Percentiles rank a stretch among this genome's conserved stretches.
Evolutionary conservation across 768 basidiomycete species (phyloP).

Genomic region (Lyophyllum decastes): DNA sequence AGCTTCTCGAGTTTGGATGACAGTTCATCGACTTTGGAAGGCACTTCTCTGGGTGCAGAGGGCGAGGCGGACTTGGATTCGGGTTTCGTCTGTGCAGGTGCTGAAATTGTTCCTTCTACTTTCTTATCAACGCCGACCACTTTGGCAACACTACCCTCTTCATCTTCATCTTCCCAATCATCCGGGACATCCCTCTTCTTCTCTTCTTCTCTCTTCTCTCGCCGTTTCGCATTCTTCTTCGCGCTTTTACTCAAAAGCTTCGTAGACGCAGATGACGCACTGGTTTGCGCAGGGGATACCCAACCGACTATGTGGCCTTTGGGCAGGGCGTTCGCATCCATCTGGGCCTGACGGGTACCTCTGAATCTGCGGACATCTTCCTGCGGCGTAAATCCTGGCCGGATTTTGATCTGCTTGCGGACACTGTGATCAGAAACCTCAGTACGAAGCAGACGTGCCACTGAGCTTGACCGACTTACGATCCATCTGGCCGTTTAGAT

Average conservation of each 20-base stretch:
- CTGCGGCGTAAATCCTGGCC: slow-evolving; percentile 93
- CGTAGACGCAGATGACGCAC: slow-evolving; percentile 32
- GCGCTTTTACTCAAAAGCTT: slow-evolving; percentile 75
- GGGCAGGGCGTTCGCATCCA: slow-evolving; percentile 63
- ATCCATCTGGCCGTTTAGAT: slow-evolving; percentile 80
- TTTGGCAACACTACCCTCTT: slow-evolving; percentile 26
- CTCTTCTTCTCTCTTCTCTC: slow-evolving; percentile 65
- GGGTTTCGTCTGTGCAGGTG: neutral
- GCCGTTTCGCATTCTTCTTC: slow-evolving; percentile 79
- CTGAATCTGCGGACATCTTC: slow-evolving; percentile 91
- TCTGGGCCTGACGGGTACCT: slow-evolving; percentile 71
- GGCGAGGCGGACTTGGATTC: slow-evolving; percentile 9
- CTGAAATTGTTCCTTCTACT: slow-evolving; percentile 18
- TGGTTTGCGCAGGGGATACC: slow-evolving; percentile 58
- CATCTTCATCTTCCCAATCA: slow-evolving; percentile 79
- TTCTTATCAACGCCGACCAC: slow-evolving; percentile 11
- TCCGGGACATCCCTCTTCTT: slow-evolving; percentile 61
- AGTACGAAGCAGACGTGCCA: slow-evolving; percentile 13
- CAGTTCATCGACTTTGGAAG: slow-evolving; percentile 31
- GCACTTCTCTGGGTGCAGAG: slow-evolving; percentile 6
- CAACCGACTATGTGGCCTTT: slow-evolving; percentile 87
- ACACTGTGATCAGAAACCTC: slow-evolving; percentile 47
- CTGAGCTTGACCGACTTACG: slow-evolving; percentile 50
- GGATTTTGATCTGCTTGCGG: slow-evolving; percentile 85
- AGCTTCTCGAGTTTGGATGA: slow-evolving; percentile 58